phyloP scores from a whole-genome alignment of 2,329 filamentous ascomycete species.

The Chaetomium olivaceum region DNA sequence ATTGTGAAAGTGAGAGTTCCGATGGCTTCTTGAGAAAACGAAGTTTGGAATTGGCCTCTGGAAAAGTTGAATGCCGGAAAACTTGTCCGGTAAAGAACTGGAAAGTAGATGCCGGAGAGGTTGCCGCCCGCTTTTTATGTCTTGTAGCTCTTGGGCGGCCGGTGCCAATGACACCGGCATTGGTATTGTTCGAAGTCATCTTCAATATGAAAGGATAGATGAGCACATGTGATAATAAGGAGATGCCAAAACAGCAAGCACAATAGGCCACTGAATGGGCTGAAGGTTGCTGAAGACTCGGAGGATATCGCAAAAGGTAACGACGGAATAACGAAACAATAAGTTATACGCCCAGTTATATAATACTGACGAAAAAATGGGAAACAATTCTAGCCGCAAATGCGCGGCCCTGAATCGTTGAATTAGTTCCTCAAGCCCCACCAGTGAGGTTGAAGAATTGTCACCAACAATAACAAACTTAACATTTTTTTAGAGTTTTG shows the following conservation, averaged over 20 bases:
- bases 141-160: not conserved
- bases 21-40: not conserved
- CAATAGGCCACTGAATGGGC: not conserved
- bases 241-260: not conserved
- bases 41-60: not conserved
- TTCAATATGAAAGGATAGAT: constrained; percentile 8
- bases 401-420: not conserved
- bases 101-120: not conserved
- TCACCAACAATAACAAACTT: not conserved
- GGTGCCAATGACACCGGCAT: constrained; percentile 18
- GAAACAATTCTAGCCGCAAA: not conserved
- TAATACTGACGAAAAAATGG: not conserved
- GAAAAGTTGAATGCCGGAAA: constrained; percentile 10
- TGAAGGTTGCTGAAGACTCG: not conserved
- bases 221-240: not conserved
- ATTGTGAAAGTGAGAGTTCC: not conserved
- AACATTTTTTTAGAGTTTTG: constrained; percentile 13
- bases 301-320: not conserved
- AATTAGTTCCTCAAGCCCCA: constrained; percentile 1
- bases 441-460: constrained; percentile 11
- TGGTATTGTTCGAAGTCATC: constrained; percentile 23
- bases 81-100: constrained; percentile 10
- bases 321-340: not conserved
- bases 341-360: not conserved
- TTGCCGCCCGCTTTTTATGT: not conserved